Evolutionary conservation across 441 rosid species (phyloP), one percentile per base, ranked within the genome.

Genomic region (Gossypium trilobum): DNA sequence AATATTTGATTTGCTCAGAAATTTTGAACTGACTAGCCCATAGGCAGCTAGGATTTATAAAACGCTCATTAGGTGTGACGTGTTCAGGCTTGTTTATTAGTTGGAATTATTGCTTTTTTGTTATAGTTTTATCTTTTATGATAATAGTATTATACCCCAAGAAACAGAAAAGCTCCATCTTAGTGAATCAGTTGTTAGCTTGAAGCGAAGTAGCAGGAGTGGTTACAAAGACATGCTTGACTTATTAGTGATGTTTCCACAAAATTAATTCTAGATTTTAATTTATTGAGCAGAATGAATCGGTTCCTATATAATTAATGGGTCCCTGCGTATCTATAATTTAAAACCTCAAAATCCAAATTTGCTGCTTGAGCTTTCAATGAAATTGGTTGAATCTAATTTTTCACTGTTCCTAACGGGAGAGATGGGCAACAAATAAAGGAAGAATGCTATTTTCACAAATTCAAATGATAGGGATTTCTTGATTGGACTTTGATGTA

Each of bases 401-500:
- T 56, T n/a, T 71, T 16, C 23, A 59, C 7, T 60, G 50, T 33
- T 61, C 23, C 61, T 55, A 76, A 11, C 25, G 11, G 68, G 61
- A 70, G 36, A 58, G 36, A 51, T 20, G 27, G 52, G 56, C 39
- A 69, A 23, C 27, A 61, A 44, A 44, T 23, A 55, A 70, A 17
- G 42, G 51, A 22, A 31, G 29, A 16, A 66, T 19, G 31, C 27
- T 51, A 56, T 59, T 42, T 48, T 14, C 19, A 52, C 33, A 39
- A 31, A 50, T 76, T 25, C 17, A 51, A 29, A 58, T 27, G 31
- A 44, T 11, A 73, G 11, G 51, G 29, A 68, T 61, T 20, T 62
- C 72, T 75, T 68, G 16, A 61, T 48, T 74, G 64, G 54, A 76
- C 56, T 51, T 46, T 52, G 13, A 63, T 60, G 27, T 66, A 17